Evolutionary conservation across 345 rosid genomes (phyloP).

Genomic region (Streptanthus diversifolius): DNA sequence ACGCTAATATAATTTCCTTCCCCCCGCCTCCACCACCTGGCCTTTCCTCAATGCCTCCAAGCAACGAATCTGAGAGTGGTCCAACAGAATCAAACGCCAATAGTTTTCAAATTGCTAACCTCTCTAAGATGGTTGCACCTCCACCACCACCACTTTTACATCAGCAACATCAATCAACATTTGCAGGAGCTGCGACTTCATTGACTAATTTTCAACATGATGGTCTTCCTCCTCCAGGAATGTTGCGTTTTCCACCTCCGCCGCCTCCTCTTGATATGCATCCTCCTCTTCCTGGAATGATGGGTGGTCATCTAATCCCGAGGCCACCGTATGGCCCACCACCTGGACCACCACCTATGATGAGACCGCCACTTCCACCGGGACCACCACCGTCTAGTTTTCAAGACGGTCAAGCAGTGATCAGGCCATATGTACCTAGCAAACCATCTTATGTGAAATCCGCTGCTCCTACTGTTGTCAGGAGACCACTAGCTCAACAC

Average conservation of each 20-base stretch:
- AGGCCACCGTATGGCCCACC: constrained; percentile 89
- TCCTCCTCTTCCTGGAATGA: constrained; percentile 58
- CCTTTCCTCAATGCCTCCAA: constrained; percentile 43
- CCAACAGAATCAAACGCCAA: constrained; percentile 44
- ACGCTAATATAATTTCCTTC: constrained; percentile 41
- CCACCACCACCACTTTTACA: constrained; percentile 79
- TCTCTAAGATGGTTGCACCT: constrained; percentile 60
- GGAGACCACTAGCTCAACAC: constrained; percentile 97
- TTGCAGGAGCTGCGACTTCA: constrained; percentile 42
- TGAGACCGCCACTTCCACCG: constrained; percentile 97
- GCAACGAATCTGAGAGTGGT: constrained; percentile 45
- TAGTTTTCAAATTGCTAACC: constrained; percentile 40
- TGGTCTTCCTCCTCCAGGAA: constrained; percentile 62
- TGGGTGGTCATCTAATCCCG: constrained; percentile 59
- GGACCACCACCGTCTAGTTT: constrained; percentile 86
- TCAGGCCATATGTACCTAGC: constrained; percentile 54
- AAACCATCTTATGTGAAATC: constrained; percentile 96
- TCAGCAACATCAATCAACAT: constrained; percentile 56
- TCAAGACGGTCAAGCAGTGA: constrained; percentile 44
- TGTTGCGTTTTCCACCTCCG: constrained; percentile 70
- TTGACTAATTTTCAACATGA: constrained; percentile 50
- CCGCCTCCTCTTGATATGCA: constrained; percentile 72
- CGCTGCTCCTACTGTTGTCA: constrained; percentile 97
- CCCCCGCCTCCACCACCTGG: constrained; percentile 69
- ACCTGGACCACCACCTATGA: constrained; percentile 82